Evolutionary conservation across 2,329 filamentous ascomycete genomes (phyloP), one percentile per base, ranked within the genome.

Genomic region (Fusarium devonianum): DNA sequence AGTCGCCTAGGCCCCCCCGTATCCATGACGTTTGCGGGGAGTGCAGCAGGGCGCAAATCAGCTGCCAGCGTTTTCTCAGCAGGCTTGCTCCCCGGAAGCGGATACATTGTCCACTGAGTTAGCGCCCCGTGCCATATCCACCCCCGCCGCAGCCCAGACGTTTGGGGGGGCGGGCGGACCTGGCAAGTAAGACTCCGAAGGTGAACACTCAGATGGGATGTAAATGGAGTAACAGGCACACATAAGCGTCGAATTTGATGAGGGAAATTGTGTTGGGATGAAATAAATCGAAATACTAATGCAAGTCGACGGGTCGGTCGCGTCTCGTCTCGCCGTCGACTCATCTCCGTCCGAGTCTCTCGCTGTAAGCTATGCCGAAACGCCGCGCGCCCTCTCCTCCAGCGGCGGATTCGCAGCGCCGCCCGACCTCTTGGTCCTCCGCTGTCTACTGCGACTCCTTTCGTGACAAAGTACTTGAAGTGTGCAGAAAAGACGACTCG

Each of bases 331-430:
- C 16, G 8, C 16, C 22, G 10, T 34, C 18, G 5, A 7, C 13
- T 6, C 13, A 13, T 16, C 14, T 10, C 34, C 18, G 30, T 39
- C 44, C 51, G 35, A 33, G 23, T 30, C 42, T 17, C 56, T 65
- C 63, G 63, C 56, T 56, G 51, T 32, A 43, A 65, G 60, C 60
- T 65, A 59, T 51, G 51, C 63, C 63, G 63, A 65, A 57, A 47
- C 38, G 50, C 62, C 59, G 59, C 42, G 25, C 22, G 48, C 38
- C 50, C 38, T 41, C 35, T 36, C 39, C 44, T 38, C 39, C 53
- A 41, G 49, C 46, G 53, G 57, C 36, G n/a, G 16, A 23, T 19
- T 26, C 34, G 28, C 28, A 30, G 60, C 62, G 62, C 44, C 51
- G 52, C 62, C 62, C 43, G 42, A 16, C 41, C 49, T 44, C 25